These are phyloP conservation scores for Datisca glomerata DNA, from an alignment of 306 rosid genomes.

Conservation along the genomic window DNA sequence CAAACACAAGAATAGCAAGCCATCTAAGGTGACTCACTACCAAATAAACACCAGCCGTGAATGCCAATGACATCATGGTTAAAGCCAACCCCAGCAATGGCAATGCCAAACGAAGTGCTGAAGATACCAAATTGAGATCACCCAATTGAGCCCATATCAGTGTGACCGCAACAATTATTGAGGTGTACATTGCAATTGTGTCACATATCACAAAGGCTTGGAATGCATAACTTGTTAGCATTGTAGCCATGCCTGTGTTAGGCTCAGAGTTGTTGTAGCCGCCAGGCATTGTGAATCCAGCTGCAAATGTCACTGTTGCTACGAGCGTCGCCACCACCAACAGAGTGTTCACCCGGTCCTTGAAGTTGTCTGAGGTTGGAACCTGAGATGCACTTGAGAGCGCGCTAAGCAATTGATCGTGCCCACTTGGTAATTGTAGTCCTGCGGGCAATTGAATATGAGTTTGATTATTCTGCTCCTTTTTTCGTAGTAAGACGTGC, in stretches of 20 bases:
- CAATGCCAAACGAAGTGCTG: neutral
- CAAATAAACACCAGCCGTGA: constrained; percentile 20
- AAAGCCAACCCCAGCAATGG: constrained; percentile 22
- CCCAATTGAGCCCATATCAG: constrained; percentile 25
- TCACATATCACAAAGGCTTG: constrained; percentile 11
- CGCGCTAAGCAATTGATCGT: neutral
- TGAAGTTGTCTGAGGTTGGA: neutral
- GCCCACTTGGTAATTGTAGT: neutral
- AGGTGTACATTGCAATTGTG: constrained; percentile 19
- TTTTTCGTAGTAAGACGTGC: neutral
- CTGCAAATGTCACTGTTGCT: constrained; percentile 18
- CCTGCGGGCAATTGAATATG: neutral
- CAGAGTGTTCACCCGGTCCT: constrained; percentile 13
- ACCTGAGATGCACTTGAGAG: neutral
- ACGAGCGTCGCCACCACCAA: constrained; percentile 18
- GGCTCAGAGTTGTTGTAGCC: constrained; percentile 6
- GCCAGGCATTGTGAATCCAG: constrained; percentile 18
- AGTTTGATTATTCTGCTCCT: neutral
- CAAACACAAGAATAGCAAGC: constrained; percentile 10
- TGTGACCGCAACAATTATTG: constrained; percentile 11
- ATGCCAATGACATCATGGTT: constrained; percentile 12
- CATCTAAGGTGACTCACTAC: constrained; percentile 10
- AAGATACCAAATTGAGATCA: neutral
- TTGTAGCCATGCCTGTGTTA: constrained; percentile 5
- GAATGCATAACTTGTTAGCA: constrained; percentile 5